These are phyloP conservation scores for Aspergillus clavatus DNA, from an alignment of 2,329 filamentous ascomycete genomes.

Conservation along the genomic window DNA sequence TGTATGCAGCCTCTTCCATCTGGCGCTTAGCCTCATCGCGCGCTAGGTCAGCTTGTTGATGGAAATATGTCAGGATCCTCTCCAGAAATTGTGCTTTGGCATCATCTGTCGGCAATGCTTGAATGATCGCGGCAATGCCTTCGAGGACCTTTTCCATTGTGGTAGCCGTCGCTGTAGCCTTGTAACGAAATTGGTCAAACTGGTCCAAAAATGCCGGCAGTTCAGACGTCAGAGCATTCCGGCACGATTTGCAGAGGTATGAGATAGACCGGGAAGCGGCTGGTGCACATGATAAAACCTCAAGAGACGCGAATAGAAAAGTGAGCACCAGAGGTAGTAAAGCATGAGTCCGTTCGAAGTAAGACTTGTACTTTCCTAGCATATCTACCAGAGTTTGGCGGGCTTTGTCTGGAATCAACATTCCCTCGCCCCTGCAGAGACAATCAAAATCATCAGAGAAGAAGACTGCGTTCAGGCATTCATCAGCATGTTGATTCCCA, in stretches of 20 bases:
- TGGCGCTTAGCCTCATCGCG: conserved; percentile 27
- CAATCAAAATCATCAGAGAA: conserved; percentile 32
- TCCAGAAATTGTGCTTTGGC: conserved; percentile 38
- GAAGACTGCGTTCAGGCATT: conserved; percentile 39
- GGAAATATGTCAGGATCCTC: conserved; percentile 36
- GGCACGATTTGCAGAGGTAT: conserved; percentile 42
- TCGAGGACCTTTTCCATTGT: conserved; percentile 42
- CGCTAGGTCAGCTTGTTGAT: conserved; percentile 30
- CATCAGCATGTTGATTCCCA: conserved; percentile 40
- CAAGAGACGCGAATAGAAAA: conserved; percentile 43
- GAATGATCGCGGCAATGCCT: conserved; percentile 43
- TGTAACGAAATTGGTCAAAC: conserved; percentile 36
- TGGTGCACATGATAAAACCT: conserved; percentile 37
- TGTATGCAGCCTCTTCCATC: conserved; percentile 31
- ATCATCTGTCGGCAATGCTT: conserved; percentile 36
- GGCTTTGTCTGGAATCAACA: conserved; percentile 33
- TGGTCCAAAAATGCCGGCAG: conserved; percentile 42
- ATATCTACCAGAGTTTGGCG: conserved; percentile 41
- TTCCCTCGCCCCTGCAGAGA: conserved; percentile 29
- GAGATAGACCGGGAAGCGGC: conserved; percentile 42
- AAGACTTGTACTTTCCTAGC: conserved; percentile 41
- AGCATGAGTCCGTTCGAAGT: conserved; percentile 41
- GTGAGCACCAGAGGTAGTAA: conserved; percentile 40
- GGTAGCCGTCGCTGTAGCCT: conserved; percentile 31
- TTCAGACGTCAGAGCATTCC: conserved; percentile 36